These are phyloP conservation scores for Xylariaceae sp. DNA, from an alignment of 2,329 filamentous ascomycete genomes.

Conservation along the genomic window DNA sequence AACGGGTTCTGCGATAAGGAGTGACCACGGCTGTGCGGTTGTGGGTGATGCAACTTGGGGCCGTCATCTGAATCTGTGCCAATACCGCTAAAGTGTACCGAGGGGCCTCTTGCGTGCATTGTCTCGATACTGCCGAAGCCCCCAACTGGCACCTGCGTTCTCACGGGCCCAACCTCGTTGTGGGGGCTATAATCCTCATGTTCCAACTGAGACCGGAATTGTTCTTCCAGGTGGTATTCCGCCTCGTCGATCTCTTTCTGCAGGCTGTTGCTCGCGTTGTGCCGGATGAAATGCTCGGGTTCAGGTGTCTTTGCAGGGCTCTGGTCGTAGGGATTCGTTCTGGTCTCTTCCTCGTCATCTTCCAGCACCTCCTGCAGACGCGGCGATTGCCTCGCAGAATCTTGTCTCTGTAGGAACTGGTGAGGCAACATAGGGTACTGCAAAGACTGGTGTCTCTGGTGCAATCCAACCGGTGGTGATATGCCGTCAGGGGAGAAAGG, in stretches of 20 bases:
- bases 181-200: conserved; percentile 72
- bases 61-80: conserved; percentile 48
- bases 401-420: conserved; percentile 51
- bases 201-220: conserved; percentile 71
- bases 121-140: conserved; percentile 19
- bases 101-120: conserved; percentile 39
- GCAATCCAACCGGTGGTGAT: conserved; percentile 38
- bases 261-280: conserved; percentile 71
- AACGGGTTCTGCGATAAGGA: conserved; percentile 64
- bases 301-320: conserved; percentile 52
- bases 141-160: conserved; percentile 21
- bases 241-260: conserved; percentile 82
- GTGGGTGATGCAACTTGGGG: conserved; percentile 62
- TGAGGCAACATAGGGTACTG: conserved; percentile 53
- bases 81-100: conserved; percentile 48
- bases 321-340: conserved; percentile 37
- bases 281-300: conserved; percentile 42
- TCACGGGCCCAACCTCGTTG: conserved; percentile 35
- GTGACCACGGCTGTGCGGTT: conserved; percentile 68
- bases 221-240: conserved; percentile 78
- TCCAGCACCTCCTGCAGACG: conserved; percentile 69
- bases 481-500: conserved; percentile 54
- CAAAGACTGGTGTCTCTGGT: conserved; percentile 55
- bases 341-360: conserved; percentile 61
- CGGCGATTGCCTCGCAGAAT: conserved; percentile 51